Base-by-base conservation (phyloP, 2,329 filamentous ascomycete genomes). In the Diaporthe longicolla region DNA sequence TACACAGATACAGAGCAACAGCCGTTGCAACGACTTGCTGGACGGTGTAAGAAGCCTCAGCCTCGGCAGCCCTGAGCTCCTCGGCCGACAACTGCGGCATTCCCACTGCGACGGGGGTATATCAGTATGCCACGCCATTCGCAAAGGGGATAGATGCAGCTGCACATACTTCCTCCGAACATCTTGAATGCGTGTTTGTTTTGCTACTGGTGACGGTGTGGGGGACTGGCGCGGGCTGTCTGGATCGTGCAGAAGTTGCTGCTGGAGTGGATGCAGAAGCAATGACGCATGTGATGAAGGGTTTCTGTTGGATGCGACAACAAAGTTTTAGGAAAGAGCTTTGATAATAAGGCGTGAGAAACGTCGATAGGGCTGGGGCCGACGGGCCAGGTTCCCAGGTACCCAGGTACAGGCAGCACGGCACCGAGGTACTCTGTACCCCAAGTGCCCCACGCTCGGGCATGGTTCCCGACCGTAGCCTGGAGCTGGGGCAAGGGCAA, bases 1-100 rank as follows among this genome's bases (percentile, higher is more conserved):
- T 90, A 97, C 94, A 94, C 75, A 97, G 85, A 82, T 96, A 96
- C 65, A 97, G 88, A 66, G 93, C 83, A 52, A 92, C 86, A 76
- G 91, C 92, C 21, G 91, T 90, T 52, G 90, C 88, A 72, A 92
- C 81, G 76, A 93, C 93, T 79, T 87, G 88, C 85, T 93, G 91
- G 78, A 96, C 86, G 68, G 92, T 93, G 78, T 88, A 87, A 79
- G 85, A 86, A 68, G 94, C 93, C 82, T 93, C 89, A 75, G 87
- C 86, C 87, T 95, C 93, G 82, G 92, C 88, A 80, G 87, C 86
- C 81, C 88, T 88, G 82, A 95, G 89, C 88, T 95, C 93, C 83
- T 92, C 91, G 74, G 89, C 86, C 74, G 91, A 91, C 79, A 91
- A 89, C 82, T 91, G 91, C 82, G 93, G 92, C 84, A 93, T 89